phyloP scores from a whole-genome alignment of 352 stramenopile genomes.

The Pythium utonaiense region DNA sequence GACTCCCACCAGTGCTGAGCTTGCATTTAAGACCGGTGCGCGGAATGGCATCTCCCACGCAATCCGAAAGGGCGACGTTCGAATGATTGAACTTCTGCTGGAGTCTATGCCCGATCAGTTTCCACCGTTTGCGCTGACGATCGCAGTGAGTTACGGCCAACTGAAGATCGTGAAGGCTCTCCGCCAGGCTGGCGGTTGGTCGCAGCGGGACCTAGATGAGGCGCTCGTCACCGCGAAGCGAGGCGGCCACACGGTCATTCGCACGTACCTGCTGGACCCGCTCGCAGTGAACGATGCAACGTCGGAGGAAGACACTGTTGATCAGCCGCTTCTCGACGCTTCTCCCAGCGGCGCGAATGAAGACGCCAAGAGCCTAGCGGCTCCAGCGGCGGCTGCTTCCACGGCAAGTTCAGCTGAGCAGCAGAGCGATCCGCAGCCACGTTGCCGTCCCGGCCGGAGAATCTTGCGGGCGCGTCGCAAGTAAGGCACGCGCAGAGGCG shows the following conservation, averaged over 20 bases:
- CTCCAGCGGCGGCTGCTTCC: not conserved
- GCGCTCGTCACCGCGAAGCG: not conserved
- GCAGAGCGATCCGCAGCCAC: not conserved
- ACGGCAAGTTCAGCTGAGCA: not conserved
- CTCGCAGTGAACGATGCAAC: not conserved
- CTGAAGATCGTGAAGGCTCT: not conserved
- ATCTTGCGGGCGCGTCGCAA: not conserved
- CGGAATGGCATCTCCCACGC: not conserved
- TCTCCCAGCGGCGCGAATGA: not conserved
- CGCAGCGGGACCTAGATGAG: not conserved
- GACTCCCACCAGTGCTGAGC: not conserved
- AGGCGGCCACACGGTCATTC: not conserved
- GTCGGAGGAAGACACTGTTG: not conserved
- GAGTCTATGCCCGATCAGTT: not conserved
- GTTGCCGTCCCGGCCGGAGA: not conserved
- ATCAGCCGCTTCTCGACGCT: not conserved
- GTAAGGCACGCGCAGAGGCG: not conserved
- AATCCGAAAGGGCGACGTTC: not conserved
- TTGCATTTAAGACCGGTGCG: conserved; percentile 1
- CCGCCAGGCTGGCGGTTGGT: not conserved
- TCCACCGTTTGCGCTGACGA: conserved; percentile 7
- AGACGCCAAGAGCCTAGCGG: not conserved
- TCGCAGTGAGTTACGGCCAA: not conserved
- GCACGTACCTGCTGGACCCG: not conserved
- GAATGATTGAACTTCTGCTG: conserved; percentile 4